Base-by-base conservation (phyloP, 352 stramenopile genomes). In the Globisporangium viniferum region DNA sequence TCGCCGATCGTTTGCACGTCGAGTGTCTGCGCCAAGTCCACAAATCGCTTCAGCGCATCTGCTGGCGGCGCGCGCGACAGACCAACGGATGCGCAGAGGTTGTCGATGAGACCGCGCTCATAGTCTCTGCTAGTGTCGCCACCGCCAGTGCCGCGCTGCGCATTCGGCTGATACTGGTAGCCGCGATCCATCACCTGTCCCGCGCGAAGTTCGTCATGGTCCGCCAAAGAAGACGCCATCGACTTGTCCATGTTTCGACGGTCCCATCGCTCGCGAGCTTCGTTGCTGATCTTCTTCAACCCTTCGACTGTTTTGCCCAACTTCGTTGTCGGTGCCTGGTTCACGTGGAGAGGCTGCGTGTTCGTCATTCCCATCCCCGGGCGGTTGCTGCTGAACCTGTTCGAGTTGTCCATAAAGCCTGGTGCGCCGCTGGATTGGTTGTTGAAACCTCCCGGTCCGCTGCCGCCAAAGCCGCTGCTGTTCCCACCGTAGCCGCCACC, bases 171-270 rank as follows among this genome's bases (percentile, higher is more conserved):
- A 66, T 88, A 91, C 53, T 76, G 59, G 64, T 91, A 87, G 1
- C 84, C 84, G n/a, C 83, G 84, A 31, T 94, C 86, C 66, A 91
- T 79, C 33, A 93, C 73, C 36, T 86, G 73, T 0, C 82, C 85
- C 8, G 86, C 81, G n/a, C 75, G 82, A 49, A 94, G 69, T 58
- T 94, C 88, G 53, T 96, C 88, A 67, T 96, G 85, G 70, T 96
- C 88, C 46, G 88, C 86, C 20, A 96, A 73, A 10, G 88, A 96
- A n/a, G 85, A 91, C n/a, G 78, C 86, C 77, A 96, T 96, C 18
- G 85, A 93, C 73, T 94, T 94, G 73, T 96, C 88, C 83, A 96
- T 94, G 80, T 96, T 94, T 44, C 88, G 88, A 20, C 86, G 82
- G 24, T 96, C 86, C 86, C 87, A 96, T 33, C 86, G 90, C 41